Evolutionary conservation across 2,329 filamentous ascomycete species (phyloP).

Genomic region (Cladosporium sp.): DNA sequence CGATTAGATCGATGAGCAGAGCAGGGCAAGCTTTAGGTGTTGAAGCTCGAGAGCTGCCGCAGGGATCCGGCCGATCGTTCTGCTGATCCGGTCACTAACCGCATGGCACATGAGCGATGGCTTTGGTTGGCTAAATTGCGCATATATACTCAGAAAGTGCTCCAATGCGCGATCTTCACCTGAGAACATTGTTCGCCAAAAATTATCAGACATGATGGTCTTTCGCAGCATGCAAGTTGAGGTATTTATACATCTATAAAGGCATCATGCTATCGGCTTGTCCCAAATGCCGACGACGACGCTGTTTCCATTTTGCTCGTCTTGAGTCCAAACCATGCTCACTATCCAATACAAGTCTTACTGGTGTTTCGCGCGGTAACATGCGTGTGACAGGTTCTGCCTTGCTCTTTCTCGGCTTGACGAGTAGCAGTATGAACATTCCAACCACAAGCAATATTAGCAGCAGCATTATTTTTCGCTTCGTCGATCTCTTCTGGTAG

Average conservation of each 20-base stretch:
- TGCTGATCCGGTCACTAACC: not conserved
- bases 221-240: no score
- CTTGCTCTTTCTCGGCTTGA: slow-evolving; percentile 64
- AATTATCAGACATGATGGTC: no score
- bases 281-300: slow-evolving; percentile 16
- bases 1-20: not conserved
- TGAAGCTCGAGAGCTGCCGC: slow-evolving; percentile 7
- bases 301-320: slow-evolving; percentile 22
- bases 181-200: no score
- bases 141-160: no score
- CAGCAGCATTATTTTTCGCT: slow-evolving; percentile 89
- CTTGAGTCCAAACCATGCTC: slow-evolving; percentile 5
- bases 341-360: not conserved
- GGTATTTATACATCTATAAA: slow-evolving; percentile 4
- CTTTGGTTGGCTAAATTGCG: no score
- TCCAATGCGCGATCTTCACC: no score
- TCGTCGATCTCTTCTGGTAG: slow-evolving; percentile 84
- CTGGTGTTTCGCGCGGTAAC: not conserved
- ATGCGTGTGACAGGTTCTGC: not conserved
- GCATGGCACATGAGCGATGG: no score
- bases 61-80: slow-evolving; percentile 11
- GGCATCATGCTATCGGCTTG: not conserved
- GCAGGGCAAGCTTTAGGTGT: slow-evolving; percentile 6
- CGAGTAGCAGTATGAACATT: slow-evolving; percentile 75
- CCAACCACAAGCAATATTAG: slow-evolving; percentile 78